Percentiles rank a stretch among this genome's conserved stretches.
These are phyloP conservation scores for Fusarium redolens DNA, from an alignment of 2,329 filamentous ascomycete species.

Conservation along the genomic window DNA sequence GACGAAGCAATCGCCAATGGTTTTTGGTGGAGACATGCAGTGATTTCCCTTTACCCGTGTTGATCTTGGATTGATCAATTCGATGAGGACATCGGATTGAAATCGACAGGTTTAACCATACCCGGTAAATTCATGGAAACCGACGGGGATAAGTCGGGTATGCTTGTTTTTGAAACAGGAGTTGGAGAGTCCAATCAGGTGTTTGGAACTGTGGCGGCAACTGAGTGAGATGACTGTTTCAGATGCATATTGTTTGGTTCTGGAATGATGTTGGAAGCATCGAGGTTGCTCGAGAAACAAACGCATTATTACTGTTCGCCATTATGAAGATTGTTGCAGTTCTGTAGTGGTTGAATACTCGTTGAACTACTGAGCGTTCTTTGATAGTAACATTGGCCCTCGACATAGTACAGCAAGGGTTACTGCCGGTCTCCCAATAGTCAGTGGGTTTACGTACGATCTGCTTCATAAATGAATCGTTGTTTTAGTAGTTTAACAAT, in stretches of 20 bases:
- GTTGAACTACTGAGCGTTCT: background rate
- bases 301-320: background rate
- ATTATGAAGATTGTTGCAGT: background rate
- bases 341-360: background rate
- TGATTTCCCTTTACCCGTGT: background rate
- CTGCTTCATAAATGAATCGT: background rate
- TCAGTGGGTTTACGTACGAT: slow-evolving; percentile 1
- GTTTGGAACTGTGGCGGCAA: slow-evolving; percentile 8
- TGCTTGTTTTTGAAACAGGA: slow-evolving; percentile 21
- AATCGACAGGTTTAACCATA: background rate
- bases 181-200: slow-evolving; percentile 19
- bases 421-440: background rate
- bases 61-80: slow-evolving; percentile 5
- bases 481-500: slow-evolving; percentile 22
- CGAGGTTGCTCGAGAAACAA: background rate
- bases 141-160: slow-evolving; percentile 27
- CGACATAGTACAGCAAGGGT: background rate
- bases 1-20: background rate
- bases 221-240: slow-evolving; percentile 18
- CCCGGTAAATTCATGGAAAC: background rate
- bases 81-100: background rate
- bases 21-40: background rate
- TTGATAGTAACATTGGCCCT: background rate
- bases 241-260: slow-evolving; percentile 12
- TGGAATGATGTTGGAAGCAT: slow-evolving; percentile 1